Evolutionary conservation across 1,284 basidiomycete species (phyloP), one percentile per base, ranked within the genome.

Genomic region (Dichomitus squalens): DNA sequence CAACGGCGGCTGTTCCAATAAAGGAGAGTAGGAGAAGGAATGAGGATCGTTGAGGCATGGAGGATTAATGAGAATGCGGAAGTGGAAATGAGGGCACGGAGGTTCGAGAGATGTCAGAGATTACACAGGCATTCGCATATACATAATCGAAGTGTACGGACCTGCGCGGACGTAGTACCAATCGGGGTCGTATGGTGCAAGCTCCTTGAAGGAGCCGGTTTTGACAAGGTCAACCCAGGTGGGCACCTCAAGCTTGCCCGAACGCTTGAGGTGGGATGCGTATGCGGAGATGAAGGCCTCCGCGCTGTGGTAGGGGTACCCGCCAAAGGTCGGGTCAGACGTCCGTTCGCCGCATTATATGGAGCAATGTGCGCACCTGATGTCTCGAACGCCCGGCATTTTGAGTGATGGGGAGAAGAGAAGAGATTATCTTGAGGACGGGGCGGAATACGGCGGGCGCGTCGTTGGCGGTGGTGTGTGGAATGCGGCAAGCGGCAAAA

Each of bases 171-270:
- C 85, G 82, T 99, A 99, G 87, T 89, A 99, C 96, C 96, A 99
- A 79, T 99, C 97, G 52, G 94, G 93, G 79, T 99, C 95, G 81
- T 98, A 98, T 58, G 96, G 96, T 54, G 96, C 96, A 65, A 96
- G 93, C 82, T 99, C 96, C 82, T 98, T 99, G 86, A 85, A 96
- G 64, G 92, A 80, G 74, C 95, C 97, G 60, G 96, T 99, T 86
- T 99, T 99, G 77, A 99, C 96, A 71, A 98, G 85, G 79, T 99
- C 96, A 62, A 95, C 96, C 97, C 97, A 99, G 78, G 88, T 92
- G 70, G 96, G 96, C 67, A 99, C 93, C 83, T 99, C 96, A 71
- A 97, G 90, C 83, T 96, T 96, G 76, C 95, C 94, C 63, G 95
- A 95, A 70, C 95, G 90, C 83, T 96, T 96, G 73, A 96, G 83